Base-by-base conservation (phyloP, 768 basidiomycete genomes). In the Lenzites betulinus region DNA sequence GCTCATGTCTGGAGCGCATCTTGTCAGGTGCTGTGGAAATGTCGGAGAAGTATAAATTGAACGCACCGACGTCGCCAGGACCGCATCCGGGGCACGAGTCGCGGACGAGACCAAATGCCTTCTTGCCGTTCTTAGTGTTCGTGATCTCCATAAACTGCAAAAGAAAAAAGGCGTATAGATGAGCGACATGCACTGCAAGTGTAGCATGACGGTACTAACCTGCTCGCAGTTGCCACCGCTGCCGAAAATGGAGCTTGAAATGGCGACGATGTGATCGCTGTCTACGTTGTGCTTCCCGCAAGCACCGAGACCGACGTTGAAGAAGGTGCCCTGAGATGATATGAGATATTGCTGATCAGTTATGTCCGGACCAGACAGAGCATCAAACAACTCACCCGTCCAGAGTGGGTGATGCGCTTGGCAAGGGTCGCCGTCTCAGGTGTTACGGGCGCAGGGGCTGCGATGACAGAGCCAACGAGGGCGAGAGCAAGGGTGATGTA, bases 11-110 rank as follows among this genome's bases (percentile, higher is more conserved):
- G 67, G 9, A 20, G 23, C 16, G n/a, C 15, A 38, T 41, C 13
- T 25, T 20, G 43, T 36, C 23, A 47, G 7, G 22, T 13, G 16
- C 2, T 2, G 23, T 20, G 20, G 20, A 12, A 38, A 50, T 23
- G 1, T 30, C 49, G 15, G 23, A 51, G n/a, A n/a, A n/a, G n/a
- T n/a, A 35, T 22, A 26, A 26, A 26, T 33, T 7, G 35, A 1
- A 70, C 79, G 57, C 71, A 89, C 88, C 89, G 60, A 90, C 72
- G 64, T 85, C 83, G 52, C 69, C 64, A 0, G 74, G 57, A 22
- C 68, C 75, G 69, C 89, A 90, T 11, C 79, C 71, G 28, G 74
- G 71, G 70, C 89, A 90, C 66, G 78, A 77, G 68, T 90, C 89
- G 15, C 76, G 76, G 42, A 54, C 80, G 77, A 71, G 71, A 41